A percentile compares a stretch with the other conserved stretches of the same genome.
phyloP scores from a whole-genome alignment of 2,329 filamentous ascomycete genomes.

The Phaeoacremonium minimum region DNA sequence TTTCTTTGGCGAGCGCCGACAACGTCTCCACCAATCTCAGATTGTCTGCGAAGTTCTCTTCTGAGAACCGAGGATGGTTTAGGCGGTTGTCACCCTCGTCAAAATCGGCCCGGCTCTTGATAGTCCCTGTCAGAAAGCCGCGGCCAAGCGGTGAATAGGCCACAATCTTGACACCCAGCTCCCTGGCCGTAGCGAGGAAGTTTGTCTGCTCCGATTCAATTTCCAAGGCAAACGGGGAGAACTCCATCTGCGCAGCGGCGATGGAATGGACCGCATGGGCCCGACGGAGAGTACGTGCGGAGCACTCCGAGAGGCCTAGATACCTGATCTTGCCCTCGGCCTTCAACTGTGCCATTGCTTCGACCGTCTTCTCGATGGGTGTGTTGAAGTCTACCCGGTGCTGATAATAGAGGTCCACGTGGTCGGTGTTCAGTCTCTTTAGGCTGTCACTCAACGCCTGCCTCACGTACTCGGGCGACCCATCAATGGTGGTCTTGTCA shows the following conservation, averaged over 20 bases:
- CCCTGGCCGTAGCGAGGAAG: slow-evolving; percentile 43
- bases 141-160: slow-evolving; percentile 53
- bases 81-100: slow-evolving; percentile 29
- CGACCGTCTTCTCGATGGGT: slow-evolving; percentile 41
- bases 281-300: slow-evolving; percentile 38
- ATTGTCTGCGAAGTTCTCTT: slow-evolving; percentile 47
- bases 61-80: slow-evolving; percentile 33
- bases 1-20: slow-evolving; percentile 18
- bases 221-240: slow-evolving; percentile 47
- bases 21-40: slow-evolving; percentile 22
- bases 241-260: slow-evolving; percentile 47
- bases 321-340: slow-evolving; percentile 47
- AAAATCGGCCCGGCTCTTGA: slow-evolving; percentile 38
- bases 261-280: slow-evolving; percentile 43
- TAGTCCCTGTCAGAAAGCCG: slow-evolving; percentile 44
- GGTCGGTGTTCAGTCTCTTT: slow-evolving; percentile 39
- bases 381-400: slow-evolving; percentile 43
- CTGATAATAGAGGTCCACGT: slow-evolving; percentile 48
- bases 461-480: slow-evolving; percentile 19
- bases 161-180: slow-evolving; percentile 49
- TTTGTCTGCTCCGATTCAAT: slow-evolving; percentile 48
- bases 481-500: slow-evolving; percentile 13
- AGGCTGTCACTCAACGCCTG: slow-evolving; percentile 29
- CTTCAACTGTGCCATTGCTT: slow-evolving; percentile 41
- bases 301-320: slow-evolving; percentile 43